Evolutionary conservation across 805 yeast genomes (phyloP).

Genomic region (Lipomyces spencermartinsiae): DNA sequence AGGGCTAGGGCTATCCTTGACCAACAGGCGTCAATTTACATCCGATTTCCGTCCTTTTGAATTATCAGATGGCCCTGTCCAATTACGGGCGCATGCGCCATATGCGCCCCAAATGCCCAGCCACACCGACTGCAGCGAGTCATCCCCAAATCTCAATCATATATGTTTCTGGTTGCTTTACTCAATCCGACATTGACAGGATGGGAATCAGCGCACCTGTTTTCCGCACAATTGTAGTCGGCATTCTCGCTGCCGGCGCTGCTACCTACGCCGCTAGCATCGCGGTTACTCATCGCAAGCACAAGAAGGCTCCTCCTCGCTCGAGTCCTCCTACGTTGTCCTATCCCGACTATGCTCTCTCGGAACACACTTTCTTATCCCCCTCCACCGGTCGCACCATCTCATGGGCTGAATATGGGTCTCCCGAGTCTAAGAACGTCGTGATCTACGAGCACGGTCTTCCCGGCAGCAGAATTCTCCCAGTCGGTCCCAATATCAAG

Average conservation of each 20-base stretch:
- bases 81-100: too few relatives aligned
- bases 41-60: too few relatives aligned
- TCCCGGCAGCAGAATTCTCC: conserved; percentile 36
- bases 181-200: neutral
- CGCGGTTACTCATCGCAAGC: conserved; percentile 17
- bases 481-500: conserved; percentile 34
- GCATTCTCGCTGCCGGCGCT: conserved; percentile 20
- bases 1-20: too few relatives aligned
- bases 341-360: conserved; percentile 35
- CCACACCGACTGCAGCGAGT: neutral
- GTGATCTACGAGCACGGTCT: conserved; percentile 37
- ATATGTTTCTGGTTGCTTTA: too few relatives aligned
- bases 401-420: conserved; percentile 38
- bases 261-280: conserved; percentile 11
- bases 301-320: conserved; percentile 32
- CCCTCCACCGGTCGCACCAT: conserved; percentile 36
- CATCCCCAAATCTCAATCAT: too few relatives aligned
- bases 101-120: neutral
- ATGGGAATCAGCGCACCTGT: conserved; percentile 5
- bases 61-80: too few relatives aligned
- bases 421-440: conserved; percentile 32
- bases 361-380: conserved; percentile 37
- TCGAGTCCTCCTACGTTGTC: conserved; percentile 35
- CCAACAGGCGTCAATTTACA: too few relatives aligned
- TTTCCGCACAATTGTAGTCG: conserved; percentile 13